These are phyloP conservation scores for Ceratocystis diversiconidia DNA, from an alignment of 2,329 filamentous ascomycete species.

Conservation along the genomic window DNA sequence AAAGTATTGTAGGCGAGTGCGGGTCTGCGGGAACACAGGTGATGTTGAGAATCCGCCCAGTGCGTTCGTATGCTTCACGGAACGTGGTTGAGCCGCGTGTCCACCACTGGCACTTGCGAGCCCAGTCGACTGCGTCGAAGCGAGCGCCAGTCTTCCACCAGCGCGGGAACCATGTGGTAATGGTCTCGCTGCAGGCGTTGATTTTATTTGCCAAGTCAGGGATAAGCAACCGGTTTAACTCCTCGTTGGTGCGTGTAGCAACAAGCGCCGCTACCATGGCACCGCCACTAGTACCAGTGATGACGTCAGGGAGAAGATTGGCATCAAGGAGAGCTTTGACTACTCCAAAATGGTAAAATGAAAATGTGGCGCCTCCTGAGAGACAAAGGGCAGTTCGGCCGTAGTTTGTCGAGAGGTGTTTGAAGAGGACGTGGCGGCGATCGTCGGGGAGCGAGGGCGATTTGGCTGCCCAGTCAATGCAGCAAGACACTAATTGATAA, in stretches of 20 bases:
- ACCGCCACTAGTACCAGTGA: constrained; percentile 90
- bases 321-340: constrained; percentile 80
- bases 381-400: constrained; percentile 85
- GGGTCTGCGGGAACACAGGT: constrained; percentile 92
- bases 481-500: constrained; percentile 10
- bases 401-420: constrained; percentile 77
- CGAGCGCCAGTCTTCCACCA: constrained; percentile 90
- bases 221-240: constrained; percentile 70
- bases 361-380: constrained; percentile 85
- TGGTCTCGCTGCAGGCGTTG: constrained; percentile 67
- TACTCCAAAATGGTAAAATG: constrained; percentile 93
- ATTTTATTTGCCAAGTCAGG: constrained; percentile 77
- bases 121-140: constrained; percentile 91
- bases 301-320: constrained; percentile 74
- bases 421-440: constrained; percentile 47
- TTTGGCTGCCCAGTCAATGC: constrained; percentile 16
- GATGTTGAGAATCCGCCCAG: constrained; percentile 87
- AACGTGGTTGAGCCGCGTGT: constrained; percentile 85
- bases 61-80: constrained; percentile 83
- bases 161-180: constrained; percentile 60
- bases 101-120: constrained; percentile 74
- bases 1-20: constrained; percentile 79
- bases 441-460: constrained; percentile 13
- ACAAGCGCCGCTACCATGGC: constrained; percentile 78
- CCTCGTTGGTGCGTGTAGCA: constrained; percentile 80